Percentiles rank a stretch among this genome's conserved stretches.
phyloP scores from a whole-genome alignment of 805 yeast genomes.

The Candida multigemmis region DNA sequence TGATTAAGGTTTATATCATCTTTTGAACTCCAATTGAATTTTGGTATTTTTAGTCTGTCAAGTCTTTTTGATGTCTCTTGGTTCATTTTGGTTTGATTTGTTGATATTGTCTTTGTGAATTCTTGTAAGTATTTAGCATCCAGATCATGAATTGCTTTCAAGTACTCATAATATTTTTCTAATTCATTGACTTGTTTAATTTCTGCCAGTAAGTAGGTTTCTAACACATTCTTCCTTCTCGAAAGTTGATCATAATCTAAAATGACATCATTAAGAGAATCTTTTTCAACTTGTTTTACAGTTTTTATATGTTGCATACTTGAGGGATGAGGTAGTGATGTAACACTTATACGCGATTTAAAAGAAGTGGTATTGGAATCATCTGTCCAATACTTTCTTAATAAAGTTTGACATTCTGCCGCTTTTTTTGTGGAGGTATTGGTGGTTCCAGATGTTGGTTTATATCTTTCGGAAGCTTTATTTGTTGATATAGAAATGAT shows the following conservation, averaged over 20 bases:
- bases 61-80: constrained; percentile 6
- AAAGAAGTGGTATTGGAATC: constrained; percentile 11
- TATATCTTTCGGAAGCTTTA: constrained; percentile 15
- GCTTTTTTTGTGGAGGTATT: constrained; percentile 8
- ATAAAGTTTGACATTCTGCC: constrained; percentile 12
- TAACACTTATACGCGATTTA: constrained; percentile 11
- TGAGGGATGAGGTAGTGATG: constrained; percentile 16
- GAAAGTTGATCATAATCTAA: constrained; percentile 16
- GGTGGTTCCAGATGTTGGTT: constrained; percentile 2
- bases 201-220: constrained; percentile 32
- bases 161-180: constrained; percentile 13
- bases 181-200: constrained; percentile 25
- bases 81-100: constrained; percentile 7
- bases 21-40: constrained; percentile 1
- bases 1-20: constrained; percentile 1
- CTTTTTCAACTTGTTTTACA: constrained; percentile 5
- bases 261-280: constrained; percentile 7
- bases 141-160: constrained; percentile 15
- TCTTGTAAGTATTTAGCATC: constrained; percentile 24
- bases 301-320: constrained; percentile 8
- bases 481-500: constrained; percentile 17
- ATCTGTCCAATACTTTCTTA: constrained; percentile 16
- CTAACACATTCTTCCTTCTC: constrained; percentile 17
- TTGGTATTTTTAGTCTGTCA: constrained; percentile 3
- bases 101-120: constrained; percentile 13